These are phyloP conservation scores for Cucurbita moschata DNA, from an alignment of 306 rosid genomes.

Conservation along the genomic window DNA sequence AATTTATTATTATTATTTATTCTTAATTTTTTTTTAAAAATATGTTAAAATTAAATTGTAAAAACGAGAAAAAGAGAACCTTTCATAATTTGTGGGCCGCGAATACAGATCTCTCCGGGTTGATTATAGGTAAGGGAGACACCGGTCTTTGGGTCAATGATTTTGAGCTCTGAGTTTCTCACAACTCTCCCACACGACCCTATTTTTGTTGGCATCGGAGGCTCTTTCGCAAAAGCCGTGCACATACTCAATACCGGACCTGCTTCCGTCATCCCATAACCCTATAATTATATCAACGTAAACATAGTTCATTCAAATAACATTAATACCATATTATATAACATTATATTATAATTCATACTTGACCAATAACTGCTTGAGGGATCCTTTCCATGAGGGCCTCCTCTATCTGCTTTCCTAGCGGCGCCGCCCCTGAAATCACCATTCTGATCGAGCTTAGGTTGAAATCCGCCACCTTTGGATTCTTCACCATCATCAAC, in stretches of 20 bases:
- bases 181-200: slow-evolving; percentile 80
- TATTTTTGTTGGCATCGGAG: slow-evolving; percentile 38
- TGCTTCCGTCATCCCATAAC: slow-evolving; percentile 96
- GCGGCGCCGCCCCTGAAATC: slow-evolving; percentile 77
- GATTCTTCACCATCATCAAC: slow-evolving; percentile 65
- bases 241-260: slow-evolving; percentile 82
- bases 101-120: slow-evolving; percentile 74
- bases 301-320: neutral
- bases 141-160: slow-evolving; percentile 57
- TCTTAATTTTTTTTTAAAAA: too few relatives aligned
- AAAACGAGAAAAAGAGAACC: slow-evolving; percentile 11
- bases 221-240: slow-evolving; percentile 52
- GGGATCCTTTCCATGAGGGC: slow-evolving; percentile 50
- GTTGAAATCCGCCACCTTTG: slow-evolving; percentile 43
- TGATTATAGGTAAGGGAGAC: slow-evolving; percentile 42
- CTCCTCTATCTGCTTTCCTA: slow-evolving; percentile 72
- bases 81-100: slow-evolving; percentile 79
- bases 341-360: neutral
- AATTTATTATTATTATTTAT: too few relatives aligned
- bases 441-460: slow-evolving; percentile 53
- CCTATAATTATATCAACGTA: slow-evolving; percentile 18
- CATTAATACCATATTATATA: too few relatives aligned
- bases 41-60: neutral
- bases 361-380: slow-evolving; percentile 74
- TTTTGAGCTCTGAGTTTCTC: slow-evolving; percentile 66